Percentiles rank a stretch among this genome's conserved stretches.
These are phyloP conservation scores for Purpureocillium takamizusanense DNA, from an alignment of 2,329 filamentous ascomycete species.

Conservation along the genomic window DNA sequence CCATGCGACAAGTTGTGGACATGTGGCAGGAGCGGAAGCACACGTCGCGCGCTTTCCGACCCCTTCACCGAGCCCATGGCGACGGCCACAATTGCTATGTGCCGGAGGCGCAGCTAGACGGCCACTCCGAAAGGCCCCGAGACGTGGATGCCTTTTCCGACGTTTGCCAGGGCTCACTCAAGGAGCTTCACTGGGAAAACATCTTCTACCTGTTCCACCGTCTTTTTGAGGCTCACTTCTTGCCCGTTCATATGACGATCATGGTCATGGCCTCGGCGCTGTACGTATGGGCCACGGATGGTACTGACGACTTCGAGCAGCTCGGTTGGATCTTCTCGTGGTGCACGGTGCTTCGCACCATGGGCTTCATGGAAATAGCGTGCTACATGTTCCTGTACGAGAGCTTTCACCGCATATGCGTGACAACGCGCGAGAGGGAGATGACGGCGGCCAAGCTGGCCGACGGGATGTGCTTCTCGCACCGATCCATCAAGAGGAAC, in stretches of 20 bases:
- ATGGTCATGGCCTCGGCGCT: conserved; percentile 53
- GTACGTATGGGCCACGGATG: conserved; percentile 46
- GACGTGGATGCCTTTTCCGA: conserved; percentile 48
- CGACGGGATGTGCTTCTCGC: conserved; percentile 57
- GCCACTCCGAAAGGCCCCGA: conserved; percentile 27
- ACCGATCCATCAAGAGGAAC: conserved; percentile 45
- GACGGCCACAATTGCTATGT: conserved; percentile 38
- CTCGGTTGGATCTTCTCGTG: conserved; percentile 51
- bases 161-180: conserved; percentile 40
- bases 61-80: conserved; percentile 40
- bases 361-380: conserved; percentile 54
- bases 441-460: conserved; percentile 57
- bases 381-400: conserved; percentile 60
- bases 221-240: conserved; percentile 66
- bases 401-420: conserved; percentile 53
- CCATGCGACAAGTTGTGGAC: conserved; percentile 47
- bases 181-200: conserved; percentile 44
- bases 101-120: conserved; percentile 32
- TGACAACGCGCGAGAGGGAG: conserved; percentile 51
- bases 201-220: conserved; percentile 53
- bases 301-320: conserved; percentile 39
- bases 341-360: conserved; percentile 50
- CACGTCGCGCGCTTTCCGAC: conserved; percentile 44
- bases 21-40: conserved; percentile 50
- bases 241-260: conserved; percentile 59